These are phyloP conservation scores for Kokia cookei DNA, from an alignment of 441 rosid genomes.

Conservation along the genomic window DNA sequence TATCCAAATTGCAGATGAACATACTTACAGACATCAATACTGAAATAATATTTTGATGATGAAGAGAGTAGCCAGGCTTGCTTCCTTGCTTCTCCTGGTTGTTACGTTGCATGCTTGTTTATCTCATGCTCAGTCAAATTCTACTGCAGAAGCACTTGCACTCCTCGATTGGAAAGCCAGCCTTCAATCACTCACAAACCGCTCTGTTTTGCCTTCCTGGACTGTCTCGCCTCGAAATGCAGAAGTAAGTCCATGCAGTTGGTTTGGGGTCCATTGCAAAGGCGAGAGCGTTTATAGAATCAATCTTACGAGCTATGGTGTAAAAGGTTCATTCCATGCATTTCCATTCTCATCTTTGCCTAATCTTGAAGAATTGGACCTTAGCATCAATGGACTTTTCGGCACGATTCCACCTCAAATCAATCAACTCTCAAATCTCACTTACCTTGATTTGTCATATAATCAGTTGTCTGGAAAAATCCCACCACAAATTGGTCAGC, in stretches of 20 bases:
- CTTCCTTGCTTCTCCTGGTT: neutral
- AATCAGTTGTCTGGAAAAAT: conserved; percentile 20
- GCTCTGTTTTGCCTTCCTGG: neutral
- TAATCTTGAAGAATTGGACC: neutral
- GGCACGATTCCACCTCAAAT: conserved; percentile 29
- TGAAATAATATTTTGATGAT: neutral
- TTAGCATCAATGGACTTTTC: conserved; percentile 13
- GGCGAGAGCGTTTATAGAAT: neutral
- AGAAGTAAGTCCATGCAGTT: neutral
- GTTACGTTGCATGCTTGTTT: neutral
- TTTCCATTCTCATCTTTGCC: neutral
- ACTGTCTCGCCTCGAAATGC: neutral
- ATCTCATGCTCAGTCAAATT: neutral
- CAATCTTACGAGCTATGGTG: neutral
- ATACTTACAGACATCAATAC: neutral
- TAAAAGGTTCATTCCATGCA: neutral
- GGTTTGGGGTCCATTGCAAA: neutral
- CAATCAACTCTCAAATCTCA: conserved; percentile 21
- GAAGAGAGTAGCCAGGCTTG: neutral
- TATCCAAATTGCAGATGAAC: neutral
- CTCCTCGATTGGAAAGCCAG: neutral
- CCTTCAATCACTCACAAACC: neutral
- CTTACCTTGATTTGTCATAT: conserved; percentile 24
- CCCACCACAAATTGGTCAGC: conserved; percentile 27
- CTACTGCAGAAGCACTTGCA: neutral